Base-by-base conservation (phyloP, 2,329 filamentous ascomycete species). In the Fusarium praegraminearum region DNA sequence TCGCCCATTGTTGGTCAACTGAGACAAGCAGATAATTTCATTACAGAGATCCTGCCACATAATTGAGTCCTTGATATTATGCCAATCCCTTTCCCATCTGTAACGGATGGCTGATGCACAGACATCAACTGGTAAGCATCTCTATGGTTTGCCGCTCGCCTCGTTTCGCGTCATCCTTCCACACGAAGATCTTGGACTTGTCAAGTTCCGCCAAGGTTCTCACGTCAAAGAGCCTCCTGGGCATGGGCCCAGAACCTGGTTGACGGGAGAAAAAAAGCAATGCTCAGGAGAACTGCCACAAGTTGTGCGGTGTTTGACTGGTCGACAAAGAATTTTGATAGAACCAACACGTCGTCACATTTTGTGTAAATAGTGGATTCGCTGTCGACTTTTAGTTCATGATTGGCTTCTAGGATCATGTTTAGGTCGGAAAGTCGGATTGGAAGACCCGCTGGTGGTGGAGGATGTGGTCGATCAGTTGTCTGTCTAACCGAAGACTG, bases 381-480 rank as follows among this genome's bases (percentile, higher is more conserved):
- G n/a, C 4, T 40, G 49, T 30, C 22, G 49, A 40, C 33, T 6
- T 30, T 58, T n/a, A 22, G 38, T 20, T 12, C 59, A 16, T 53
- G 53, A 65, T 59, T 65, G 54, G 45, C 38, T 45, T 50, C 62
- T 35, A 12, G 62, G 36, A 38, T 65, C 9, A 15, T 36, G 7
- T 10, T 13, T 15, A n/a, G 33, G 20, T 20, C 32, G 33, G 26
- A 15, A 10, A 18, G 22, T 50, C 26, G 46, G 57, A 62, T 41
- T 33, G 15, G 45, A 24, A 22, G 20, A 7, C 56, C 57, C 18
- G 30, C 9, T 41, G 30, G n/a, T 36, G 9, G 26, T 32, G 24
- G 49, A 36, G 33, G 13, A 20, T 7, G 12, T 26, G 33, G 49
- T 26, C 38, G 49, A 52, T 52, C 35, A 52, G 24, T 28, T n/a